These are phyloP conservation scores for Staphylotrichum longicolle DNA, from an alignment of 495 filamentous ascomycete species.

Conservation along the genomic window DNA sequence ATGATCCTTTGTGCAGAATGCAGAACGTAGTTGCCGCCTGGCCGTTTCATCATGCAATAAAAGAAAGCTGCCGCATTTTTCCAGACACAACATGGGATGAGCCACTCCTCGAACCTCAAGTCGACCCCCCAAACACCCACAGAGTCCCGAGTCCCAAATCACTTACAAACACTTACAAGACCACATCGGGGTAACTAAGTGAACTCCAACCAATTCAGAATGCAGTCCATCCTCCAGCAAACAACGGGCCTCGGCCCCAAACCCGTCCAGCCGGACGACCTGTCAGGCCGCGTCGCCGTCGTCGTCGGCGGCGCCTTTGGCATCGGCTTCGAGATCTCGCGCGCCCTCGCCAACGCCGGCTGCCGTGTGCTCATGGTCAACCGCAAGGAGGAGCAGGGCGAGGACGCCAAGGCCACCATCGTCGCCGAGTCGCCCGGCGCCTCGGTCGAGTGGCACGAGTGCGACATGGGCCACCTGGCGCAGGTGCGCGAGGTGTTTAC, in stretches of 20 bases:
- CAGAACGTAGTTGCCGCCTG: too few species aligned
- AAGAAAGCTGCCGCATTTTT: too few species aligned
- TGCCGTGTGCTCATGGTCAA: constrained; percentile 41
- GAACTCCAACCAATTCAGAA: constrained; percentile 13
- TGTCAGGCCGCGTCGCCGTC: constrained; percentile 47
- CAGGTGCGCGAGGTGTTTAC: constrained; percentile 42
- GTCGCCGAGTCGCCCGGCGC: constrained; percentile 30
- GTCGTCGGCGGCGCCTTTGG: constrained; percentile 57
- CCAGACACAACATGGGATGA: too few species aligned
- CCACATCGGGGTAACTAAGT: too few species aligned
- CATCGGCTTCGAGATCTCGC: constrained; percentile 52
- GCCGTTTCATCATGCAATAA: too few species aligned
- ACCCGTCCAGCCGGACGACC: constrained; percentile 28
- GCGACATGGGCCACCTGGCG: constrained; percentile 43
- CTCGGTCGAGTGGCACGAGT: constrained; percentile 43
- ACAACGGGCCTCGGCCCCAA: constrained; percentile 29
- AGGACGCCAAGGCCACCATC: constrained; percentile 39
- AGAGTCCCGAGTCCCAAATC: too few species aligned
- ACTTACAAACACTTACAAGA: too few species aligned
- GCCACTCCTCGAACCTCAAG: too few species aligned
- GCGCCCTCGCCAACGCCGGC: constrained; percentile 36
- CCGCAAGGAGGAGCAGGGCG: constrained; percentile 42
- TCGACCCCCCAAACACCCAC: too few species aligned
- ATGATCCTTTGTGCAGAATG: too few species aligned
- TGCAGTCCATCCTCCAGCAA: constrained; percentile 34